Conservation (phyloP, 2,329 filamentous ascomycete species). For the Fusarium heterosporum region DNA sequence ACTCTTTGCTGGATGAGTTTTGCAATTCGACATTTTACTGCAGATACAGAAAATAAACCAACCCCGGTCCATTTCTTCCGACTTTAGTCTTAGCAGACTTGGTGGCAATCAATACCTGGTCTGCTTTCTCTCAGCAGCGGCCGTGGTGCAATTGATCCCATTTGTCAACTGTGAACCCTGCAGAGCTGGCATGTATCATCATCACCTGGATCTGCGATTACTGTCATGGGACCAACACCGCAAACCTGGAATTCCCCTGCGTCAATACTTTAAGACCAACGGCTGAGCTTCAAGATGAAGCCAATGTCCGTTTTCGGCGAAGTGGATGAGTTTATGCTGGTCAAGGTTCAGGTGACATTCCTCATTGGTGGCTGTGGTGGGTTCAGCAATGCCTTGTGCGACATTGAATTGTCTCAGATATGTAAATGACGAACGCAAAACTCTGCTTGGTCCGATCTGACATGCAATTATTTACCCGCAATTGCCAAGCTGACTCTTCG, state of each 20-base stretch:
- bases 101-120: background rate
- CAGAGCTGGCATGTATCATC: background rate
- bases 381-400: background rate
- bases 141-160: background rate
- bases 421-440: constrained; percentile 13
- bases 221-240: constrained; percentile 2
- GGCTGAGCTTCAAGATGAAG: background rate
- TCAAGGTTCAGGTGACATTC: constrained; percentile 27
- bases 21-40: too few relatives aligned
- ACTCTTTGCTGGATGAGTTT: too few relatives aligned
- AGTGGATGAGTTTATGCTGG: background rate
- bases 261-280: constrained; percentile 8
- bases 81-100: background rate
- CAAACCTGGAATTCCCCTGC: constrained; percentile 29
- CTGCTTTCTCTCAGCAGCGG: background rate
- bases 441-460: background rate
- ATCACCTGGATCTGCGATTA: background rate
- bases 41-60: background rate
- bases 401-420: constrained; percentile 7
- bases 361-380: background rate
- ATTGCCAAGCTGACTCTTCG: background rate
- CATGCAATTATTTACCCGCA: background rate
- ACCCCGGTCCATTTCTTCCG: background rate
- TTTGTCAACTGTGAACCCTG: background rate
- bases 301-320: constrained; percentile 1